Conservation (phyloP, 169 alveolate genomes). For the Condylostoma magnum region DNA sequence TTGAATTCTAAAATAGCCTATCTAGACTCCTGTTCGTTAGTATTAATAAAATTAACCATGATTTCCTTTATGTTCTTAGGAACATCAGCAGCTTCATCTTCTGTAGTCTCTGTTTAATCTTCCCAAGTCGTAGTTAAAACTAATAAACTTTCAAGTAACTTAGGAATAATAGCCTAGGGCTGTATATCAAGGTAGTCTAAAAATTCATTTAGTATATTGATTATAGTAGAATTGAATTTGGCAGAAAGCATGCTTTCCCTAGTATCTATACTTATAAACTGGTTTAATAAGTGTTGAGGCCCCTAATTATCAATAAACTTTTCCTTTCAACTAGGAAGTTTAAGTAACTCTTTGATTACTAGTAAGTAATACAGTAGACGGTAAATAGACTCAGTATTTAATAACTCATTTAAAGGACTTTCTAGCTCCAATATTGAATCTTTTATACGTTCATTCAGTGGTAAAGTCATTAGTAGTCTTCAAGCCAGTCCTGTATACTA, state of each 20-base stretch:
- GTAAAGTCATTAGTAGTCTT: neutral
- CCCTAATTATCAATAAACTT: constrained; percentile 51
- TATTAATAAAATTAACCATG: neutral
- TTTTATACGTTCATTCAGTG: constrained; percentile 4
- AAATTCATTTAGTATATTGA: constrained; percentile 1
- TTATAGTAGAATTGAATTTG: constrained; percentile 9
- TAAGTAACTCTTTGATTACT: constrained; percentile 20
- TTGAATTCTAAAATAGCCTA: neutral
- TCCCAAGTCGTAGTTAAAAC: no score
- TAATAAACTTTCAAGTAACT: neutral
- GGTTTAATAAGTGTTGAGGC: constrained; percentile 29
- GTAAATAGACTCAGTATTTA: constrained; percentile 20
- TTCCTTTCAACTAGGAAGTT: constrained; percentile 40
- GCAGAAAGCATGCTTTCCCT: neutral
- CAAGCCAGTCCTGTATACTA: constrained; percentile 3
- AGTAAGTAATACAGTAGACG: constrained; percentile 22
- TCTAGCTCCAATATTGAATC: neutral
- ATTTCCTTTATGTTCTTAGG: neutral
- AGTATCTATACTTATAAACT: constrained; percentile 11
- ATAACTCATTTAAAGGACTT: neutral
- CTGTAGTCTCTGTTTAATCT: neutral
- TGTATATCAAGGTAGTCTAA: neutral
- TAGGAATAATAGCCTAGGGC: neutral
- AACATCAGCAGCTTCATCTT: neutral
- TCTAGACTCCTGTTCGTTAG: no score